Conservation (phyloP, 2,329 filamentous ascomycete genomes). For the Aspergillus jensenii region DNA sequence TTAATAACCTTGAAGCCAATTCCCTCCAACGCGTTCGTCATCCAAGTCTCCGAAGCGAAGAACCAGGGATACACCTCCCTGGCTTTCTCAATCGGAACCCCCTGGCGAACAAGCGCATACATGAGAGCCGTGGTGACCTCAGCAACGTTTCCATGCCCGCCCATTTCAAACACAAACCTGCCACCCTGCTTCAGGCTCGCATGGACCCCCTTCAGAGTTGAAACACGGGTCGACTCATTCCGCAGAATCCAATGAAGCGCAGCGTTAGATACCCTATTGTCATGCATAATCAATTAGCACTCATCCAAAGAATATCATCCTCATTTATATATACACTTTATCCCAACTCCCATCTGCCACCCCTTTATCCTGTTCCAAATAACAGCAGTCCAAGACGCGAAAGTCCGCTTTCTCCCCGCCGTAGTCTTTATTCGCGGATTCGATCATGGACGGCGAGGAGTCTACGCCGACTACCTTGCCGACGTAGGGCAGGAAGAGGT, state of each 20-base stretch:
- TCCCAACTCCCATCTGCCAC: slow-evolving; percentile 36
- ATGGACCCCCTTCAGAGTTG: slow-evolving; percentile 56
- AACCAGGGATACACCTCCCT: slow-evolving; percentile 65
- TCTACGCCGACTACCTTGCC: slow-evolving; percentile 59
- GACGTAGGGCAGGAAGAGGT: slow-evolving; percentile 53
- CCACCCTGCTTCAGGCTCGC: slow-evolving; percentile 57
- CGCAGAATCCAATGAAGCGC: slow-evolving; percentile 68
- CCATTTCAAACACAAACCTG: slow-evolving; percentile 68
- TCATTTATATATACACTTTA: slow-evolving; percentile 48
- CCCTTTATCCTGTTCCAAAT: slow-evolving; percentile 27
- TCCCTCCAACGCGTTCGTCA: slow-evolving; percentile 38
- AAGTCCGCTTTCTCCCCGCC: slow-evolving; percentile 28
- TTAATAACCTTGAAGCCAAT: slow-evolving; percentile 51
- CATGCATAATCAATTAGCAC: background rate
- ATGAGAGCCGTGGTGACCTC: slow-evolving; percentile 63
- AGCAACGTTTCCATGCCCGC: slow-evolving; percentile 66
- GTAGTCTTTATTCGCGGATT: slow-evolving; percentile 49
- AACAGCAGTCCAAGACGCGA: slow-evolving; percentile 36
- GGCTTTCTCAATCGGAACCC: slow-evolving; percentile 52
- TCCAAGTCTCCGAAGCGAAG: slow-evolving; percentile 66
- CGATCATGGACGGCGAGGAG: slow-evolving; percentile 60
- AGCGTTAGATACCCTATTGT: slow-evolving; percentile 57
- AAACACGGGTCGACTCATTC: slow-evolving; percentile 41
- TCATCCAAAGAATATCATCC: background rate
- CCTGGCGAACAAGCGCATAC: slow-evolving; percentile 51